These are phyloP conservation scores for Xylaria telfairii DNA, from an alignment of 495 filamentous ascomycete species.

Conservation along the genomic window DNA sequence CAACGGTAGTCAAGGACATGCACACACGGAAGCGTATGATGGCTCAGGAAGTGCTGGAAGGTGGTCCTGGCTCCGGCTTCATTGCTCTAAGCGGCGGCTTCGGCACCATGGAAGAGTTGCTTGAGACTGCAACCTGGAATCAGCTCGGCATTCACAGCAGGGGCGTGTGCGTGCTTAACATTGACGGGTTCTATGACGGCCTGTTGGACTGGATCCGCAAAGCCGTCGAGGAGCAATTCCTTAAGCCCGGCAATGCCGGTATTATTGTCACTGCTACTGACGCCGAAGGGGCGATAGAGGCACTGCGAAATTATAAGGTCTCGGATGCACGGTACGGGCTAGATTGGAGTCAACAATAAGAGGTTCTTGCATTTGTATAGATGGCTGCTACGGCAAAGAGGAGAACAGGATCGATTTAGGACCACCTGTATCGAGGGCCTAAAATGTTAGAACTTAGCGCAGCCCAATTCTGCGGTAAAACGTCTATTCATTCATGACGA, in stretches of 20 bases:
- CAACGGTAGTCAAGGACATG: constrained; percentile 92
- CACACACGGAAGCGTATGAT: constrained; percentile 93
- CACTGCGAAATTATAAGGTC: constrained; percentile 75
- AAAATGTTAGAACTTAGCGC: neutral
- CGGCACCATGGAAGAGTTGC: constrained; percentile 94
- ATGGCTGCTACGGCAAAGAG: constrained; percentile 11
- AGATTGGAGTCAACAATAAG: constrained; percentile 76
- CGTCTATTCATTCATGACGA: neutral
- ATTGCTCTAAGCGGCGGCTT: constrained; percentile 89
- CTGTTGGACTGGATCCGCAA: constrained; percentile 81
- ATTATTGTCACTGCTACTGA: constrained; percentile 80
- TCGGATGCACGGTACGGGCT: constrained; percentile 76
- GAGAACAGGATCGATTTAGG: neutral
- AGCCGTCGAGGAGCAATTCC: constrained; percentile 77
- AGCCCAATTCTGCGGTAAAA: neutral
- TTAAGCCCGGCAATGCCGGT: constrained; percentile 66
- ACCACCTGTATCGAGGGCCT: neutral
- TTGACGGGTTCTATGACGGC: constrained; percentile 90
- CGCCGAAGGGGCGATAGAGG: constrained; percentile 72
- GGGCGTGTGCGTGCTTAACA: constrained; percentile 81
- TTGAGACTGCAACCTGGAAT: constrained; percentile 98
- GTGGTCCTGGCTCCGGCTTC: constrained; percentile 85
- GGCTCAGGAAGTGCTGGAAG: constrained; percentile 82
- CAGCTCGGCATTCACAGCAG: constrained; percentile 90
- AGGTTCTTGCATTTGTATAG: constrained; percentile 26